Conservation (phyloP, 495 filamentous ascomycete species). For the Peziza echinospora region DNA sequence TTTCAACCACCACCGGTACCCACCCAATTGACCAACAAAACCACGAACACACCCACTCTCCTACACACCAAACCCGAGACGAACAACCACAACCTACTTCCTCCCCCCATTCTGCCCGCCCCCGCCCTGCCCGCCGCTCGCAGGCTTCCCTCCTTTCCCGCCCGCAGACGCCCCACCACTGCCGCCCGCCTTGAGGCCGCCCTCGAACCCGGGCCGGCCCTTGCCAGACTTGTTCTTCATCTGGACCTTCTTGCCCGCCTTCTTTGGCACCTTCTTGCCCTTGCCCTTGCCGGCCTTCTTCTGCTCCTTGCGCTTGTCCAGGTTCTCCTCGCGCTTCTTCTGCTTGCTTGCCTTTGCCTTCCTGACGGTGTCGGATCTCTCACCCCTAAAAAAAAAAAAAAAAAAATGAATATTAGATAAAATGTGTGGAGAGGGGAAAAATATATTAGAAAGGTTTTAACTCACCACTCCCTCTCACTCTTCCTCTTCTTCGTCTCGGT, state of each 20-base stretch:
- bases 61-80: not conserved
- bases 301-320: conserved; percentile 62
- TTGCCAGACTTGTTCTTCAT: conserved; percentile 24
- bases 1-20: too few species aligned
- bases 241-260: conserved; percentile 24
- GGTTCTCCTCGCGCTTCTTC: conserved; percentile 73
- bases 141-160: not conserved
- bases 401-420: not conserved
- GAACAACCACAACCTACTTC: not conserved
- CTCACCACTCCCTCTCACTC: conserved; percentile 62
- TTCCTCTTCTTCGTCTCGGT: conserved; percentile 77
- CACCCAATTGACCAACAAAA: not conserved
- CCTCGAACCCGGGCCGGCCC: conserved; percentile 65
- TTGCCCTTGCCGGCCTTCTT: conserved; percentile 43
- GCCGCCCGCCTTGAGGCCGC: conserved; percentile 26
- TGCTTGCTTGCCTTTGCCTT: conserved; percentile 58
- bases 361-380: conserved; percentile 45
- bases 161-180: conserved; percentile 5
- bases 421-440: not conserved
- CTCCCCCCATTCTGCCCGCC: not conserved
- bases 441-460: not conserved
- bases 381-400: too few species aligned
- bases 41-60: not conserved
- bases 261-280: conserved; percentile 28
- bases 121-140: not conserved